Conservation (phyloP, 768 basidiomycete species). For the Phaeotremella skinneri region DNA sequence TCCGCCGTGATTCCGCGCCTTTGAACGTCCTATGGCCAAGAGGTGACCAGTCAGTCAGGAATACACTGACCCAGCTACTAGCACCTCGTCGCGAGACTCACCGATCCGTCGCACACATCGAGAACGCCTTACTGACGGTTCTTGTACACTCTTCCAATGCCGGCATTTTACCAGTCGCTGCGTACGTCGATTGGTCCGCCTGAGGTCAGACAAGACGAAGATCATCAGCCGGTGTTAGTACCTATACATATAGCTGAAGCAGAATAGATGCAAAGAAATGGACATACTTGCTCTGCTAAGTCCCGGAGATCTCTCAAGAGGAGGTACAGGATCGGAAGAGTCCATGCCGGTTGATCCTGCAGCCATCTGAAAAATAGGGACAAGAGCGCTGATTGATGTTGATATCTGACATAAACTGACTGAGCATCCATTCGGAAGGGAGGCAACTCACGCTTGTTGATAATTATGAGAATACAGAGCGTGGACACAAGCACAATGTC, state of each 20-base stretch:
- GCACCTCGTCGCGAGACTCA: no score
- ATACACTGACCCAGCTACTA: no score
- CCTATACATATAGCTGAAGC: no score
- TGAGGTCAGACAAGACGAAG: constrained; percentile 11
- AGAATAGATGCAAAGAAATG: background rate
- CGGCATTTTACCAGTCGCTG: constrained; percentile 60
- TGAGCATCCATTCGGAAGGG: background rate
- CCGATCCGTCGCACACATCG: constrained; percentile 82
- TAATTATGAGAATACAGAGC: constrained; percentile 29
- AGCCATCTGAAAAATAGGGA: constrained; percentile 78
- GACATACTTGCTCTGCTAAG: constrained; percentile 73
- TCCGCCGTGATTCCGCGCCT: constrained; percentile 62
- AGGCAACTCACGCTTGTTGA: constrained; percentile 38
- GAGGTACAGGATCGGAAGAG: constrained; percentile 75
- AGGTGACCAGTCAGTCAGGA: constrained; percentile 4
- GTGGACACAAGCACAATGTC: constrained; percentile 43
- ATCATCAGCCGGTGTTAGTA: no score
- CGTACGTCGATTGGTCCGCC: constrained; percentile 51
- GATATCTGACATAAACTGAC: constrained; percentile 27
- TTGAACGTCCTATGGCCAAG: constrained; percentile 55
- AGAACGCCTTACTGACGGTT: constrained; percentile 83
- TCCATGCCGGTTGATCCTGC: constrained; percentile 79
- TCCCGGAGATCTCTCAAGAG: constrained; percentile 77
- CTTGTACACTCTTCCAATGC: constrained; percentile 83
- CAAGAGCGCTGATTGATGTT: constrained; percentile 31